A percentile compares a stretch with the other conserved stretches of the same genome.
phyloP scores from a whole-genome alignment of 768 basidiomycete genomes.

The Suillus paluster region DNA sequence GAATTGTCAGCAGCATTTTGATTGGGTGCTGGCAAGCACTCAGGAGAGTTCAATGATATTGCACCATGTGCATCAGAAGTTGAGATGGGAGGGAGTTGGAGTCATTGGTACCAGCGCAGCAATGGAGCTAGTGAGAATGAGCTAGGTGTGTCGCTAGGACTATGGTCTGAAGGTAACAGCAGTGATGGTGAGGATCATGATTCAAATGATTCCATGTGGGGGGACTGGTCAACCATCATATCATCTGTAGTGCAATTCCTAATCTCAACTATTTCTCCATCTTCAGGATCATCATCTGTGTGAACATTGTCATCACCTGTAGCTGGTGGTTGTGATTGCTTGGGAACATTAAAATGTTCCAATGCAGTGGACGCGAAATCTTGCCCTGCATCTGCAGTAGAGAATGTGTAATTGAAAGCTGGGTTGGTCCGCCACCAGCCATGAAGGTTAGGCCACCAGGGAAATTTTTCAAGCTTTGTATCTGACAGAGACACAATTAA shows the following conservation, averaged over 20 bases:
- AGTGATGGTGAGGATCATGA: too few species aligned
- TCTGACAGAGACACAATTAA: not conserved
- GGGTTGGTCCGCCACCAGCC: constrained; percentile 12
- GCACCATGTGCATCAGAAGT: too few species aligned
- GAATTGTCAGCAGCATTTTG: too few species aligned
- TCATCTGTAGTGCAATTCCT: not conserved
- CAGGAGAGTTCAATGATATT: too few species aligned
- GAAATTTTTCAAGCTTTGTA: constrained; percentile 8
- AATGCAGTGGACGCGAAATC: constrained; percentile 8
- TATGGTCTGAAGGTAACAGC: too few species aligned
- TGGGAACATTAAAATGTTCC: not conserved
- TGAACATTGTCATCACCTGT: not conserved
- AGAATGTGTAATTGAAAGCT: constrained; percentile 1
- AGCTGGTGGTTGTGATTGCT: not conserved
- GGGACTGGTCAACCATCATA: not conserved
- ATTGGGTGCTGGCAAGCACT: too few species aligned
- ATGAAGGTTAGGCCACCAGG: constrained; percentile 15
- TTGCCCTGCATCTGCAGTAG: constrained; percentile 3
- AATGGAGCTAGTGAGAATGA: not conserved
- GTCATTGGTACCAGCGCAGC: not conserved
- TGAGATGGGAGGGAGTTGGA: too few species aligned
- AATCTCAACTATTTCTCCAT: not conserved
- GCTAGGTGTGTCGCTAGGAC: not conserved
- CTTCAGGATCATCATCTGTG: not conserved
- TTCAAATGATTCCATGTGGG: too few species aligned